Evolutionary conservation across 345 rosid genomes (phyloP), one percentile per base, ranked within the genome.

Genomic region (Physaria fendleri): DNA sequence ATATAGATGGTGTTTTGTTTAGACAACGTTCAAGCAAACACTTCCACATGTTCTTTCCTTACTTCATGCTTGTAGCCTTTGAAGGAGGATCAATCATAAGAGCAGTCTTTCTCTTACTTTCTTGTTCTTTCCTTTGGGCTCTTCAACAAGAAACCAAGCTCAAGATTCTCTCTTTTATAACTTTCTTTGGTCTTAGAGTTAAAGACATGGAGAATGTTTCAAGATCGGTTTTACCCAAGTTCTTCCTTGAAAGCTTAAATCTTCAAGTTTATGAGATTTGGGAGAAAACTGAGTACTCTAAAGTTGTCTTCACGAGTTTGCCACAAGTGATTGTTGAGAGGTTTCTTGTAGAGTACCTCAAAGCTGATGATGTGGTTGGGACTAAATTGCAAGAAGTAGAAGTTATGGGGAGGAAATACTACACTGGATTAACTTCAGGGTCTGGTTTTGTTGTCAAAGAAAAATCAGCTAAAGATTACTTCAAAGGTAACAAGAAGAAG

Each of bases 1-100:
- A 93, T 73, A 54, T 93, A 13, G 71, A 82, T 28, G 88, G 87
- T 3, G 81, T 76, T 28, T 41, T 93, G 39, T 71, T 93, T 16
- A 72, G 81, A 53, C 59, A 63, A 34, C 27, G 14, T 41, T 70
- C 74, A 2, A 70, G 59, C 59, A 57, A 56, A 48, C 69, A 62
- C 53, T 71, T 89, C 40, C 53, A 62, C 4, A 72, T 88, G 12
- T 78, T 85, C 53, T 93, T 93, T 57, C 99, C 99, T 69, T 93
- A 76, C 63, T 93, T 93, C 81, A 93, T 93, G 97, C 91, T 93
- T 0, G 77, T 89, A 5, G 94, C 97, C 24, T 93, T 93, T 12
- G 99, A 93, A 74, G 94, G 87, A 28, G 99, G 99, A 5, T 71
- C 85, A 64, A 74, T 92, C 53, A 25, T 93, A 1, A 80, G 97